Conservation (phyloP, 345 rosid genomes). For the Erodium maritimum region DNA sequence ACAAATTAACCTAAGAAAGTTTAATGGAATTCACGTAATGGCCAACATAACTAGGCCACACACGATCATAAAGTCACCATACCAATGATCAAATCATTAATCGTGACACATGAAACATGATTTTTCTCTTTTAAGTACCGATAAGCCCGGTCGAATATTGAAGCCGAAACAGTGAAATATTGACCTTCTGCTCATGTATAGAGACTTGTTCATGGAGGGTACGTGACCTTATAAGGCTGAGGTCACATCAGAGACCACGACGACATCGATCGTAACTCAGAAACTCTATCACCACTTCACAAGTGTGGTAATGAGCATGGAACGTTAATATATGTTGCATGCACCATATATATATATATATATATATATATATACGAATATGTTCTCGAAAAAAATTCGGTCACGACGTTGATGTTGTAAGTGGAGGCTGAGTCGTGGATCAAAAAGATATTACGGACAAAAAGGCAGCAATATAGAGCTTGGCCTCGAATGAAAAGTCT, state of each 20-base stretch:
- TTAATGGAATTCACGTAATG: conserved; percentile 1
- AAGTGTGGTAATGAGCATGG: background rate
- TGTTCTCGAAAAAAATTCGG: background rate
- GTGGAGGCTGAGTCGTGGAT: background rate
- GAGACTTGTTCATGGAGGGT: background rate
- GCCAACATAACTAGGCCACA: conserved; percentile 1
- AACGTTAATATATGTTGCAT: background rate
- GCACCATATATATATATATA: too few species aligned
- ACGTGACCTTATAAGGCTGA: too few species aligned
- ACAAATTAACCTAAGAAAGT: conserved; percentile 1
- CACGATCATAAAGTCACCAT: background rate
- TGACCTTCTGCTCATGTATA: background rate
- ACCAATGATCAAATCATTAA: background rate
- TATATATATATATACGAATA: too few species aligned
- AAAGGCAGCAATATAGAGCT: background rate
- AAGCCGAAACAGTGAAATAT: background rate
- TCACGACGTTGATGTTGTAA: background rate
- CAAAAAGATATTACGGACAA: background rate
- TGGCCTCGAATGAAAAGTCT: background rate
- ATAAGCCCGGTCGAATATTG: conserved; percentile 11
- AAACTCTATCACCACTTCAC: too few species aligned
- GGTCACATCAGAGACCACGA: too few species aligned
- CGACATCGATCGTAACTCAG: too few species aligned
- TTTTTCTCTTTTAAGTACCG: background rate
- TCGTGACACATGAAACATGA: background rate